phyloP scores from a whole-genome alignment of 2,329 filamentous ascomycete species.

The Phyllosticta citrichinensis region DNA sequence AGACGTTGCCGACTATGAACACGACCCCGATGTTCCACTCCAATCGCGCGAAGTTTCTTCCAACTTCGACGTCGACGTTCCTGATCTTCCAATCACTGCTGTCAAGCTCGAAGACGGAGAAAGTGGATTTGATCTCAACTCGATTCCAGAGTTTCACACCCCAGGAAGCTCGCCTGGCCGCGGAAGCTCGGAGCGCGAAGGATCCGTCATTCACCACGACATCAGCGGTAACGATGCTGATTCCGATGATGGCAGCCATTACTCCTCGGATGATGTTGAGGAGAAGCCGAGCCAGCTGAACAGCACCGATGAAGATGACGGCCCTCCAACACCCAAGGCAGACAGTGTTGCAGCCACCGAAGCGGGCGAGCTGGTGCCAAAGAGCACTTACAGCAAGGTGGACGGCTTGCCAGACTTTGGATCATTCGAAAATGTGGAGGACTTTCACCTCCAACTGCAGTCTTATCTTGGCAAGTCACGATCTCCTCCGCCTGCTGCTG shows the following conservation, averaged over 20 bases:
- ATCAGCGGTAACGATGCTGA: conserved; percentile 24
- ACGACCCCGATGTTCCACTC: conserved; percentile 84
- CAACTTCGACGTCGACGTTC: conserved; percentile 48
- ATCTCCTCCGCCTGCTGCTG: conserved; percentile 11
- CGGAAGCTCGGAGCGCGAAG: conserved; percentile 27
- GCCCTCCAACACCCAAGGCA: conserved; percentile 37
- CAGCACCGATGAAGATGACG: conserved; percentile 30
- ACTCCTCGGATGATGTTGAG: conserved; percentile 36
- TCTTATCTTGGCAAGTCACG: conserved; percentile 38
- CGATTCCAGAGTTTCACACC: conserved; percentile 52
- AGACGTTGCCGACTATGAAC: conserved; percentile 43
- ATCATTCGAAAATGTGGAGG: conserved; percentile 38
- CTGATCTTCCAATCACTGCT: conserved; percentile 58
- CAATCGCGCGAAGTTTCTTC: conserved; percentile 68
- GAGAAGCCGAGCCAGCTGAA: conserved; percentile 23
- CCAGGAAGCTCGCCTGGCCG: conserved; percentile 35
- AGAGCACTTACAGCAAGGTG: conserved; percentile 1
- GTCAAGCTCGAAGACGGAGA: conserved; percentile 44
- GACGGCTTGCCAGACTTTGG: conserved; percentile 36
- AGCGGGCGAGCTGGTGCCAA: not conserved
- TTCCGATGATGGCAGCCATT: conserved; percentile 48
- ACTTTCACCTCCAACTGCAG: conserved; percentile 45
- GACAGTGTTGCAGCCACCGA: conserved; percentile 19
- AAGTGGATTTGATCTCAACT: conserved; percentile 48
- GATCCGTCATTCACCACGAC: conserved; percentile 47